Evolutionary conservation across 768 basidiomycete genomes (phyloP).

Genomic region (Pleurotus citrinopileatus): DNA sequence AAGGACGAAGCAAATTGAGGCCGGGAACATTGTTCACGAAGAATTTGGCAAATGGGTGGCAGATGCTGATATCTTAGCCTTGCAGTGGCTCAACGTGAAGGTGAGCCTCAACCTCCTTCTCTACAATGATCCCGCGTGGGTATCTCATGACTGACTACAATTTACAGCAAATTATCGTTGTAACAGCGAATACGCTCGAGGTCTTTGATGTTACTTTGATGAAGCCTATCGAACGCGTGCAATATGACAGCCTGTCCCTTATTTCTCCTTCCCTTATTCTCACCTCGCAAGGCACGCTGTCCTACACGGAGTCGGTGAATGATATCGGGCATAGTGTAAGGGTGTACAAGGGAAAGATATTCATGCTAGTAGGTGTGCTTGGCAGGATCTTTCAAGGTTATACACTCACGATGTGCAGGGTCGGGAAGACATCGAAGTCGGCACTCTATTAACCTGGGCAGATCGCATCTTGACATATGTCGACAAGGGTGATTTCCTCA

Average conservation of each 20-base stretch:
- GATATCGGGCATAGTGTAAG: conserved; percentile 71
- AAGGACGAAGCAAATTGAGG: conserved; percentile 55
- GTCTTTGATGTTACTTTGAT: conserved; percentile 65
- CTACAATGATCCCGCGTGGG: conserved; percentile 11
- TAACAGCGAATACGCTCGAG: conserved; percentile 56
- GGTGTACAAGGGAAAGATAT: conserved; percentile 88
- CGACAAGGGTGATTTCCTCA: conserved; percentile 82
- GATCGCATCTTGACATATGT: conserved; percentile 86
- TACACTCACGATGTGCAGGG: conserved; percentile 40
- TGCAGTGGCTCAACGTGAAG: conserved; percentile 87
- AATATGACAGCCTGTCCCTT: conserved; percentile 55
- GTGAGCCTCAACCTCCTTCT: conserved; percentile 54
- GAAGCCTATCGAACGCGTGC: conserved; percentile 59
- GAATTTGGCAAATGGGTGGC: conserved; percentile 58
- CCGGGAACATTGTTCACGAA: conserved; percentile 64
- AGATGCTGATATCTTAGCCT: conserved; percentile 59
- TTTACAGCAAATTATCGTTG: conserved; percentile 62
- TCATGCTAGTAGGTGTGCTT: conserved; percentile 69
- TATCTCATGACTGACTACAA: conserved; percentile 8
- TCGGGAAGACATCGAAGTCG: conserved; percentile 67
- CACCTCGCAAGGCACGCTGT: conserved; percentile 42
- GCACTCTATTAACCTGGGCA: conserved; percentile 91
- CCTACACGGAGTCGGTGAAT: conserved; percentile 46
- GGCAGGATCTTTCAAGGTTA: background rate
- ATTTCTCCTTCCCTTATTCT: conserved; percentile 50